These are phyloP conservation scores for Drechslerella dactyloides DNA, from an alignment of 2,329 filamentous ascomycete species.

Conservation along the genomic window DNA sequence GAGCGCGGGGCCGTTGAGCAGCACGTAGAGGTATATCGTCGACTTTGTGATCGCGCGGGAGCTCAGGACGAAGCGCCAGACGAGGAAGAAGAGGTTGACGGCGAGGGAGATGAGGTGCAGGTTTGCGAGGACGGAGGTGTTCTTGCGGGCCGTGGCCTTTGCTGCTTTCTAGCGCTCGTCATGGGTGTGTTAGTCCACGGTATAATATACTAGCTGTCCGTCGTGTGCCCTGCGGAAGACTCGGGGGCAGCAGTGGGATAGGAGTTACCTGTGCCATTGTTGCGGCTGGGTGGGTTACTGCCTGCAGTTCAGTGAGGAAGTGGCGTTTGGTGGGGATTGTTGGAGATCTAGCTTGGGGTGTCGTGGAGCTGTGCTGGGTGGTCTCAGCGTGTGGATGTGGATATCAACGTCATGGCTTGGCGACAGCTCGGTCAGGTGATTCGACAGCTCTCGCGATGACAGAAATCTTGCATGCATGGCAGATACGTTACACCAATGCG, in stretches of 20 bases:
- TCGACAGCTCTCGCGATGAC: too few species aligned
- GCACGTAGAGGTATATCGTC: slow-evolving; percentile 69
- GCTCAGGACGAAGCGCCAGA: slow-evolving; percentile 70
- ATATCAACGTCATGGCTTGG: slow-evolving; percentile 6
- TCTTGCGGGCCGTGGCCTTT: slow-evolving; percentile 73
- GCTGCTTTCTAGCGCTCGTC: slow-evolving; percentile 53
- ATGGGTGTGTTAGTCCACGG: slow-evolving; percentile 9
- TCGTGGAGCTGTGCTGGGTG: neutral
- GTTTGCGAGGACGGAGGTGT: slow-evolving; percentile 76
- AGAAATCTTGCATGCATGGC: too few species aligned
- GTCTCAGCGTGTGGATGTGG: neutral
- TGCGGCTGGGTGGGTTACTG: neutral
- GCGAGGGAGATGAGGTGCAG: slow-evolving; percentile 77
- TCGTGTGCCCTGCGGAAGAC: neutral
- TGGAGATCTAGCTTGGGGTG: neutral
- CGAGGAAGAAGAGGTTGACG: slow-evolving; percentile 76
- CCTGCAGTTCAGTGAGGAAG: neutral
- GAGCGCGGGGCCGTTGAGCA: slow-evolving; percentile 76
- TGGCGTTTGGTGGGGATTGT: neutral
- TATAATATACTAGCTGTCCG: too few species aligned
- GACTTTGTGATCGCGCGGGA: slow-evolving; percentile 59
- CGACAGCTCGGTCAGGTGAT: neutral
- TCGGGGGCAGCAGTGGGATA: neutral
- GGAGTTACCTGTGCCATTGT: slow-evolving; percentile 44
- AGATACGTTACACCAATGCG: too few species aligned